Evolutionary conservation across 2,329 filamentous ascomycete genomes (phyloP), one percentile per base, ranked within the genome.

Genomic region (Curvularia hawaiiensis): DNA sequence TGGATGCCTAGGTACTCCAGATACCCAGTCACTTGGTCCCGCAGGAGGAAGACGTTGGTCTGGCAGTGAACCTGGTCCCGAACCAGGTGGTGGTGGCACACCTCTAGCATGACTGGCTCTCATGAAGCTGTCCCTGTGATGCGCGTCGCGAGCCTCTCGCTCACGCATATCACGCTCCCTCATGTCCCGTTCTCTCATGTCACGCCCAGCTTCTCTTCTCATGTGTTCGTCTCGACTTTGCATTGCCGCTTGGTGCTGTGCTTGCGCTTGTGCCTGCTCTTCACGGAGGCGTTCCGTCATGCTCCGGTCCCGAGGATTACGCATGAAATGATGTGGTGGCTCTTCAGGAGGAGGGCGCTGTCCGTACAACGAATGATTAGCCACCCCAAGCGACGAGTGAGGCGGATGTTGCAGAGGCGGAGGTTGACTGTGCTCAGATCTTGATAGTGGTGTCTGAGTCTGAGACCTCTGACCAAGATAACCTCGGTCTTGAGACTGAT

Each of bases 401-500:
- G 70, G 68, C 7, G 72, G 69, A 53, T 75, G 72, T 43, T 75
- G 72, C 10, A 74, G 54, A 22, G 70, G 64, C 20, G 64, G 64
- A 41, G 69, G 67, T 40, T 71, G 71, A 3, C 63, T 60, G 50
- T 72, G 65, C 11, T 75, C 72, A 6, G 59, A 43, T 44, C 69
- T 62, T 7, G 72, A 68, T 1, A 73, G 61, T 7, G 73, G 73
- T n/a, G 73, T 76, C 39, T 75, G 73, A 9, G 73, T 76, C 31
- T 75, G 73, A 10, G 73, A 72, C 38, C 73, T 69, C 46, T 70
- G 73, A 14, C 65, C 56, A 18, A 67, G 33, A 43, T 70, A 74
- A 0, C 52, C 59, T 9, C 72, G 69, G 38, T 75, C 71, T 50
- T 65, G 72, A 45, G 68, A 53, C 43, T 66, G 64, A 46, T 72